These are phyloP conservation scores for Limnanthes douglasii DNA, from an alignment of 345 rosid genomes.

Conservation along the genomic window DNA sequence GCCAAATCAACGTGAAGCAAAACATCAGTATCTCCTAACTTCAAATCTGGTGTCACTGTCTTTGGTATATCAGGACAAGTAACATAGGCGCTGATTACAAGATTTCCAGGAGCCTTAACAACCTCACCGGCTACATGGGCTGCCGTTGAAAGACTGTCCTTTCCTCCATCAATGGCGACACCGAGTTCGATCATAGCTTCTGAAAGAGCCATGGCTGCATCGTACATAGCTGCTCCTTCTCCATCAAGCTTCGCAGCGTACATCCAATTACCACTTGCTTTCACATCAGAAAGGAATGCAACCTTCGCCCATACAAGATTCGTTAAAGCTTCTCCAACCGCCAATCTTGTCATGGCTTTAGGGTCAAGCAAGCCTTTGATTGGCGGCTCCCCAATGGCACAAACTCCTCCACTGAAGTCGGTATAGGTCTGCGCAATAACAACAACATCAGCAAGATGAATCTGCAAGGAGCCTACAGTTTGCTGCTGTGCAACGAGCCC, in stretches of 20 bases:
- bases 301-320: constrained; percentile 92
- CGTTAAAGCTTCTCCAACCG: constrained; percentile 87
- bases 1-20: constrained; percentile 75
- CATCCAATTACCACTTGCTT: constrained; percentile 98
- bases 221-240: constrained; percentile 94
- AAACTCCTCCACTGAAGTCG: constrained; percentile 73
- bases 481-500: constrained; percentile 98
- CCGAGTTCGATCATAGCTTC: constrained; percentile 91
- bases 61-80: constrained; percentile 84
- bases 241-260: constrained; percentile 96
- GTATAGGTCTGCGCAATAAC: constrained; percentile 84
- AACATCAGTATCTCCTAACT: constrained; percentile 48
- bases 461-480: constrained; percentile 91
- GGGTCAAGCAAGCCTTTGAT: constrained; percentile 77
- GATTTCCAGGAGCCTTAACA: constrained; percentile 94
- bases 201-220: constrained; percentile 68
- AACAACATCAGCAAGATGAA: constrained; percentile 88
- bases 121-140: constrained; percentile 69
- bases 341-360: constrained; percentile 93
- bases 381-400: constrained; percentile 90
- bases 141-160: constrained; percentile 94
- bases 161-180: constrained; percentile 94
- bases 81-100: constrained; percentile 74
- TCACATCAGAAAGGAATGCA: constrained; percentile 77
- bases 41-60: constrained; percentile 81